Conservation (phyloP, 495 filamentous ascomycete genomes). For the Thozetella sp. region DNA sequence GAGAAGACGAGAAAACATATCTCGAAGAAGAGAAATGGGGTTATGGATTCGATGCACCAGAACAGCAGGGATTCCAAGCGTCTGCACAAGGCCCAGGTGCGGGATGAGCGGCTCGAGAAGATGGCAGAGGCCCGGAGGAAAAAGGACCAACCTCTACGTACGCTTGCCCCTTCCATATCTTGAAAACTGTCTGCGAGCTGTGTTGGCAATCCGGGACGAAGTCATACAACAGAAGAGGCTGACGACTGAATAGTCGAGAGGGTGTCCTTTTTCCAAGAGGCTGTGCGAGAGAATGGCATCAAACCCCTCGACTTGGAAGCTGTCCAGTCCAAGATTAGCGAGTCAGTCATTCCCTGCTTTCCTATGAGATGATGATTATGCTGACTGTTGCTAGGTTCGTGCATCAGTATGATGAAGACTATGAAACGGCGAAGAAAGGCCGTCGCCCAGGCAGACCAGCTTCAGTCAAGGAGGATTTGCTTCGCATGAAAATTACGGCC, state of each 20-base stretch:
- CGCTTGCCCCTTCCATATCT: slow-evolving; percentile 12
- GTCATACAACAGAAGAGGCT: too few relatives aligned
- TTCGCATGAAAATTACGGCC: slow-evolving; percentile 67
- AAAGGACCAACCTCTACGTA: slow-evolving; percentile 69
- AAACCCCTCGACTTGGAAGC: slow-evolving; percentile 57
- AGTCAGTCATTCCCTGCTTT: slow-evolving; percentile 40
- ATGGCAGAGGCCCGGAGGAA: slow-evolving; percentile 63
- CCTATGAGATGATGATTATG: background rate
- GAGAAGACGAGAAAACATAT: slow-evolving; percentile 85
- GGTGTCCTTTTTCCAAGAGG: slow-evolving; percentile 70
- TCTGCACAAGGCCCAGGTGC: slow-evolving; percentile 69
- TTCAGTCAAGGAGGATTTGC: slow-evolving; percentile 72
- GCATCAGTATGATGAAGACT: slow-evolving; percentile 75
- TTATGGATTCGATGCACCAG: slow-evolving; percentile 72
- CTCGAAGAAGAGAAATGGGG: slow-evolving; percentile 71
- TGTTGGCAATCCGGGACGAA: background rate
- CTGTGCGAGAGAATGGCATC: slow-evolving; percentile 49
- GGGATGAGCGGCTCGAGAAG: slow-evolving; percentile 77
- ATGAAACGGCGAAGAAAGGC: slow-evolving; percentile 70
- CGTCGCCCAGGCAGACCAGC: slow-evolving; percentile 82
- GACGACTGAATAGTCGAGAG: slow-evolving; percentile 65
- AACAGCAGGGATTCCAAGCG: slow-evolving; percentile 78
- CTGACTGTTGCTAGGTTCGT: slow-evolving; percentile 59
- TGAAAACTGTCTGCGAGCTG: background rate
- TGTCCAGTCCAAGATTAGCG: slow-evolving; percentile 63